Conservation (phyloP, 2,329 filamentous ascomycete genomes). For the Verticillium zaregamsianum region DNA sequence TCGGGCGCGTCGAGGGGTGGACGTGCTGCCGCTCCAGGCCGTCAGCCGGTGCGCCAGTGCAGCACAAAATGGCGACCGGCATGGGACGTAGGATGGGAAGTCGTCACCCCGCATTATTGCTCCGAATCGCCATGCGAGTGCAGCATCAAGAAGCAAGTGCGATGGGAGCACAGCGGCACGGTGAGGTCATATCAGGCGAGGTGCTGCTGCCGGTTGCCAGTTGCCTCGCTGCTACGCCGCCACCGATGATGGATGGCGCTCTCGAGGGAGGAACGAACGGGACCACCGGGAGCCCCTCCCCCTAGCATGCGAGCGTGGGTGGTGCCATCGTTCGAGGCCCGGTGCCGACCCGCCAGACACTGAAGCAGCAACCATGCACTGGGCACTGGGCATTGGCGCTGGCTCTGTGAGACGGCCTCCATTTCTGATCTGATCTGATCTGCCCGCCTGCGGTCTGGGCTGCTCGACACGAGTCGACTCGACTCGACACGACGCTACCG, state of each 20-base stretch:
- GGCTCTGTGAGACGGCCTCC: not conserved
- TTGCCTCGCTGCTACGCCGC: too few relatives aligned
- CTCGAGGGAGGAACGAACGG: not conserved
- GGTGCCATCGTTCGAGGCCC: not conserved
- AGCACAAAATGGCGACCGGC: not conserved
- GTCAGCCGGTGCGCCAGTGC: not conserved
- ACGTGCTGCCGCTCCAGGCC: not conserved
- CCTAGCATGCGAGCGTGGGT: not conserved
- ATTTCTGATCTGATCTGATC: not conserved
- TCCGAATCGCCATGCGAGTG: not conserved
- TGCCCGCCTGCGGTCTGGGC: not conserved
- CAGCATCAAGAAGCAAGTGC: not conserved
- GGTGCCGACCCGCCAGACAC: not conserved
- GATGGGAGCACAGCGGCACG: not conserved
- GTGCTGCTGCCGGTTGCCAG: not conserved
- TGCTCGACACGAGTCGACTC: not conserved
- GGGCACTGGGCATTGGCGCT: too few relatives aligned
- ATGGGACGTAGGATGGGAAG: not conserved
- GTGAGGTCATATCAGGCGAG: slow-evolving; percentile 3
- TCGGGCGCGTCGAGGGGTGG: not conserved
- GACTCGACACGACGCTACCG: not conserved
- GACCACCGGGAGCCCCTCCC: too few relatives aligned
- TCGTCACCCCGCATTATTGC: not conserved
- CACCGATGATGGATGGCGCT: not conserved
- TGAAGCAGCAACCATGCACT: not conserved